Evolutionary conservation across 2,329 filamentous ascomycete species (phyloP), one percentile per base, ranked within the genome.

Genomic region (Arthrinium phaeospermum): DNA sequence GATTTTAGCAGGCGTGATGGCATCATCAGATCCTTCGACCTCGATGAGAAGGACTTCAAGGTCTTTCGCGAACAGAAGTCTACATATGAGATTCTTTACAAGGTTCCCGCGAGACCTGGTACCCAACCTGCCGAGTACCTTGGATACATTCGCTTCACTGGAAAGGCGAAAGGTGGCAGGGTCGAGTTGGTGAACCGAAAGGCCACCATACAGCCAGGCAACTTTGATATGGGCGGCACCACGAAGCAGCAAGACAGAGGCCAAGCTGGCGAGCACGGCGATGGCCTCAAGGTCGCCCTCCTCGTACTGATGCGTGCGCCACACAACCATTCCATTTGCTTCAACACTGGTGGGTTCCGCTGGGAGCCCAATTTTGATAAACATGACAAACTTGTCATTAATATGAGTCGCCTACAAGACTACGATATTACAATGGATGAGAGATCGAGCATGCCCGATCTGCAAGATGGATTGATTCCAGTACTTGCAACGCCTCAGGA

Each of bases 401-500:
- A 57, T 19, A 5, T 34, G 27, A 57, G 5, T 34, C 51, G 51
- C 7, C 13, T 57, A 34, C 51, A 57, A 30, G 13, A 4, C 1
- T 34, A 19, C 13, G 51, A 57, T 8, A 34, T 34, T 19, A 3
- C 13, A 6, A 10, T 34, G 14, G 51, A 57, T 0, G 51, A 30
- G 19, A 19, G 51, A 57, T 57, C 14, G 5, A 57, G 51, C 27
- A 34, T 70, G 61, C 0, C 71, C 70, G 0, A 67, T 72, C 16
- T 51, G 6, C 57, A 71, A 12, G 71, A 67, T 16, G 72, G 61
- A 3, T 61, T 76, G 37, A 57, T 75, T 16, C 76, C 76, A 13
- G 61, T 77, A 49, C 69, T 45, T 44, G 14, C 57, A 7, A 14
- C 19, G 1, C 73, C 73, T 2, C 47, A 51, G 22, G 14, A 69